Evolutionary conservation across 176 grass and related monocot species (phyloP), one percentile per base, ranked within the genome.

Genomic region (Paspalum vaginatum): DNA sequence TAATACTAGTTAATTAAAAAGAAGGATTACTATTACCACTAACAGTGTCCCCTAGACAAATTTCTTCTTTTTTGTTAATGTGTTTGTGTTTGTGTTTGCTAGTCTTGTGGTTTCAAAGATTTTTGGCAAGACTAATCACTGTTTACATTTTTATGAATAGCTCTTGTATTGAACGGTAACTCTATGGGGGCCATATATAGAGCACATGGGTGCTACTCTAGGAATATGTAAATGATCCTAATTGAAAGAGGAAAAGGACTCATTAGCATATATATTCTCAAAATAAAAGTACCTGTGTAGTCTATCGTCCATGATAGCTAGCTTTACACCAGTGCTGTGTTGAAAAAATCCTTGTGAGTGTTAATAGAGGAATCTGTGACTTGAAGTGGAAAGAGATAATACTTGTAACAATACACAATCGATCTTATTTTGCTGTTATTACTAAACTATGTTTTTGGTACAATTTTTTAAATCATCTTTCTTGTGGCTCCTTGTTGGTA

Each of bases 221-320:
- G 61, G 61, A 63, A 63, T 63, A 39, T 14, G 61, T 15, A 63
- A 63, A 39, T 14, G 61, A 8, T 27, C 37, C 60, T 63, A 38
- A 39, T 39, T 6, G 6, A 27, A 16, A 39, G 27, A 32, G 27
- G 61, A 8, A 63, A 39, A 16, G 15, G 13, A 63, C 61, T 62
- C 15, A 5, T 37, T 62, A 60, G 26, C 25, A 25, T 60, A 59
- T 59, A 11, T 32, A 61, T 24, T 25, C n/a, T 20, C 39, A 42
- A 42, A 65, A 5, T 42, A 18, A 37, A 26, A 70, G 57, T 61
- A 20, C n/a, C 7, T 61, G 46, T 81, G 25, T 81, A 61, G 43
- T 59, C 16, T 14, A 49, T 71, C 45, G 60, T 61, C 66, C 41
- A 17, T 81, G 16, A 45, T 68, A 68, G 65, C 65, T 70, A 48